Base-by-base conservation (phyloP, 2,329 filamentous ascomycete genomes). In the Fusarium solani-melongenae region DNA sequence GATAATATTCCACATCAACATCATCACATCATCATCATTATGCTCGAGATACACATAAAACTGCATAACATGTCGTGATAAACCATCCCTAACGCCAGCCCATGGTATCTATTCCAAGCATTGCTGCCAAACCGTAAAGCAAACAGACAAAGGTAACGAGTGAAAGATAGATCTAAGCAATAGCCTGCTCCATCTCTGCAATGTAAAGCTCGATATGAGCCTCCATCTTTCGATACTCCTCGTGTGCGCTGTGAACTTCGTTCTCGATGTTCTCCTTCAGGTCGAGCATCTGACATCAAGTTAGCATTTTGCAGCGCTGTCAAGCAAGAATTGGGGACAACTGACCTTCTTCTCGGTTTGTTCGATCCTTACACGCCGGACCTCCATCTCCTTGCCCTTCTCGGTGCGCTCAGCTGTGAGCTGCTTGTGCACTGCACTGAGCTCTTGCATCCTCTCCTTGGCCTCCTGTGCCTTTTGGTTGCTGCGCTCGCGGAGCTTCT, bases 161-260 rank as follows among this genome's bases (percentile, higher is more conserved):
- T 24, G 9, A 9, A 20, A 17, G 20, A 33, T 6, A 12, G 20
- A 51, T 67, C 38, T 71, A 78, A 38, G 72, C 86, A 76, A 96
- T 90, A 65, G 92, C 92, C 84, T 98, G 95, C 84, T 98, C 96
- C 95, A 99, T 98, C 87, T 99, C 96, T 6, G 94, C 97, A 80
- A 99, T 97, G 86, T 99, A 99, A 71, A 98, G 87, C 84, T 95
- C 96, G 82, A 99, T 97, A 81, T 99, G 96, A 39, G 94, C 92
- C 83, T 98, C 96, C 91, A 99, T 93, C 90, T 98, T 98, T 81
- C 97, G 89, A 83, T 98, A 99, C 85, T 98, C 94, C 75, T 97
- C 95, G 77, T 97, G 91, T 1, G 96, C 95, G 64, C 90, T 91
- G 80, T 96, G 94, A 10, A 98, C 92, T 83, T 99, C 96, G 70